Evolutionary conservation across 2,329 filamentous ascomycete species (phyloP).

Genomic region (Berkeleyomyces rouxiae): DNA sequence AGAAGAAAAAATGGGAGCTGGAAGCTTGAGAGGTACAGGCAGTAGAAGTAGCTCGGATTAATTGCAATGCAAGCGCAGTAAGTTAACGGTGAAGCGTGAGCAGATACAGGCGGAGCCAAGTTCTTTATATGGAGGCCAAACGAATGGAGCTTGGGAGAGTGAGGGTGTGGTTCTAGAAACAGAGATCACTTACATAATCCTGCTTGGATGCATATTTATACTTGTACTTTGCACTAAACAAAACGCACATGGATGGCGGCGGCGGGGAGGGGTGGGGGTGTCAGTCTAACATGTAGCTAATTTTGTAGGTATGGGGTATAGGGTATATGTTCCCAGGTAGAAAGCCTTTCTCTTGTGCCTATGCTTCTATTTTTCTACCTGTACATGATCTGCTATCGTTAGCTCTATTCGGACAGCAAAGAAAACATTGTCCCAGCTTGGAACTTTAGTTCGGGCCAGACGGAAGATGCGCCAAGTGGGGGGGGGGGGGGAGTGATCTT

Average conservation of each 20-base stretch:
- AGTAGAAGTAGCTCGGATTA: background rate
- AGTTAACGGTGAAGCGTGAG: background rate
- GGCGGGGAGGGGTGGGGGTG: background rate
- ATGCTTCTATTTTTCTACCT: background rate
- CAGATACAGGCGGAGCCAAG: constrained; percentile 2
- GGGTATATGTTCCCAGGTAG: too few relatives aligned
- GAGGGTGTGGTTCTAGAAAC: constrained; percentile 5
- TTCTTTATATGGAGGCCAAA: constrained; percentile 9
- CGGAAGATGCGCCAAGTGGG: background rate
- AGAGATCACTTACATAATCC: background rate
- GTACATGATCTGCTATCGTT: background rate
- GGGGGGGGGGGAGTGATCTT: background rate
- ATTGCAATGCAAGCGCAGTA: background rate
- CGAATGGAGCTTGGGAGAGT: background rate
- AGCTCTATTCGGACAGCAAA: background rate
- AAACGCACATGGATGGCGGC: background rate
- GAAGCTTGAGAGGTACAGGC: background rate
- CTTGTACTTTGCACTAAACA: background rate
- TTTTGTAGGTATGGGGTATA: too few relatives aligned
- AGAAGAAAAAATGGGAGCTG: background rate
- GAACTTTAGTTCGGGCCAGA: background rate
- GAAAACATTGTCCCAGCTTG: background rate
- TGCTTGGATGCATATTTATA: background rate
- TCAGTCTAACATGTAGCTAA: background rate
- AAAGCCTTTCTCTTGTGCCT: background rate